A percentile compares a stretch with the other conserved stretches of the same genome.
Evolutionary conservation across 768 basidiomycete genomes (phyloP).

Genomic region (Dentipellis fragilis): DNA sequence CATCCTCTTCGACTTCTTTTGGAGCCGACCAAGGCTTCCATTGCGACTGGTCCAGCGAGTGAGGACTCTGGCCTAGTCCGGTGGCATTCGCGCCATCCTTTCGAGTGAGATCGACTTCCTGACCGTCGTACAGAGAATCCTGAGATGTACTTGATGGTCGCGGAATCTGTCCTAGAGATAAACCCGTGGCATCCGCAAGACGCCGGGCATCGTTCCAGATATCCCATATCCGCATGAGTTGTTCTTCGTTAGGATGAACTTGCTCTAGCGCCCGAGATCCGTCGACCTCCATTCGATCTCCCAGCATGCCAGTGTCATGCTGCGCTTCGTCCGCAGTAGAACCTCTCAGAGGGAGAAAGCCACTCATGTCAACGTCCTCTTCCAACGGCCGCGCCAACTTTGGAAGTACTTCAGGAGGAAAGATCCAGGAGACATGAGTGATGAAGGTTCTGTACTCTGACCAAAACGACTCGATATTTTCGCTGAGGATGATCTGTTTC

Average conservation of each 20-base stretch:
- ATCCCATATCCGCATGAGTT: slow-evolving; percentile 88
- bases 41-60: slow-evolving; percentile 6
- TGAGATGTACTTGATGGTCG: background rate
- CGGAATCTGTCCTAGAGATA: slow-evolving; percentile 4
- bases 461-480: slow-evolving; percentile 54
- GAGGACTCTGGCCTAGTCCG: background rate
- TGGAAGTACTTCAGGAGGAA: slow-evolving; percentile 59
- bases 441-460: slow-evolving; percentile 56
- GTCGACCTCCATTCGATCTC: background rate
- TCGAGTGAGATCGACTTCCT: background rate
- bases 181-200: slow-evolving; percentile 23
- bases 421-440: slow-evolving; percentile 47
- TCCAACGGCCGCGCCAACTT: slow-evolving; percentile 55
- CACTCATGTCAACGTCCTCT: slow-evolving; percentile 83
- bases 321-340: slow-evolving; percentile 31
- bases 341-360: slow-evolving; percentile 74
- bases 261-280: slow-evolving; percentile 18
- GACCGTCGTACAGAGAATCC: background rate
- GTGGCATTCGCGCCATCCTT: background rate
- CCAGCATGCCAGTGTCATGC: slow-evolving; percentile 1
- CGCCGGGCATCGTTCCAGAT: slow-evolving; percentile 61
- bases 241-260: slow-evolving; percentile 89
- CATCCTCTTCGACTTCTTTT: slow-evolving; percentile 39
- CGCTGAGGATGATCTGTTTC: slow-evolving; percentile 23
- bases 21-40: background rate